These are phyloP conservation scores for Rhizopus delemar DNA, from an alignment of 371 early-diverging fungal species.

Conservation along the genomic window DNA sequence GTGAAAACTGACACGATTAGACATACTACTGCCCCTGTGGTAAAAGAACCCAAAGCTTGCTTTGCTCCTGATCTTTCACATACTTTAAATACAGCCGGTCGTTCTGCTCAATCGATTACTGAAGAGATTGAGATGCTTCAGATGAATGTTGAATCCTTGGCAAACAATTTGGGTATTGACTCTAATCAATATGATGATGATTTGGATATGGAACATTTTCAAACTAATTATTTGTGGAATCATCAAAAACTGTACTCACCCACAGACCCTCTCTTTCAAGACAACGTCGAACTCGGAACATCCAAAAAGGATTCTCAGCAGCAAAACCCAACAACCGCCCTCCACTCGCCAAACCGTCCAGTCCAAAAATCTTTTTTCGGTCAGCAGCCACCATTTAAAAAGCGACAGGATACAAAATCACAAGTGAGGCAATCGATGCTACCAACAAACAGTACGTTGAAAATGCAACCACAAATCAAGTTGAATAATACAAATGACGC, in stretches of 20 bases:
- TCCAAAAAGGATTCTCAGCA: too few species aligned
- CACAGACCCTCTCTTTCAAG: not conserved
- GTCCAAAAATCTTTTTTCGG: too few species aligned
- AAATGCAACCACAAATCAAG: too few species aligned
- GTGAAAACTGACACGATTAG: not conserved
- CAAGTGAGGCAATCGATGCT: too few species aligned
- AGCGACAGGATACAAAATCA: too few species aligned
- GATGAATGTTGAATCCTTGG: slow-evolving; percentile 32
- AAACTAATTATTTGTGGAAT: not conserved
- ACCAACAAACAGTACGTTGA: too few species aligned
- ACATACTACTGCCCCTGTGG: not conserved
- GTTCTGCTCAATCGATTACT: slow-evolving; percentile 34
- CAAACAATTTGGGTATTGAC: slow-evolving; percentile 29
- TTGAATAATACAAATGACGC: too few species aligned
- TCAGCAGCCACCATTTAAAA: too few species aligned
- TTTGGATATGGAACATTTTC: slow-evolving; percentile 2
- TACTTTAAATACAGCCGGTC: slow-evolving; percentile 22
- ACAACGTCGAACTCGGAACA: not conserved
- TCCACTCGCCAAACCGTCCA: too few species aligned
- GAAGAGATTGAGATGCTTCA: slow-evolving; percentile 35
- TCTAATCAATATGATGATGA: slow-evolving; percentile 15
- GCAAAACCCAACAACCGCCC: too few species aligned
- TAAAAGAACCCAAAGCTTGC: not conserved
- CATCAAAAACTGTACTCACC: not conserved
- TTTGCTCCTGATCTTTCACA: slow-evolving; percentile 2